A percentile compares a stretch with the other conserved stretches of the same genome.
phyloP scores from a whole-genome alignment of 2,329 filamentous ascomycete genomes.

The Lachnellula hyalina region DNA sequence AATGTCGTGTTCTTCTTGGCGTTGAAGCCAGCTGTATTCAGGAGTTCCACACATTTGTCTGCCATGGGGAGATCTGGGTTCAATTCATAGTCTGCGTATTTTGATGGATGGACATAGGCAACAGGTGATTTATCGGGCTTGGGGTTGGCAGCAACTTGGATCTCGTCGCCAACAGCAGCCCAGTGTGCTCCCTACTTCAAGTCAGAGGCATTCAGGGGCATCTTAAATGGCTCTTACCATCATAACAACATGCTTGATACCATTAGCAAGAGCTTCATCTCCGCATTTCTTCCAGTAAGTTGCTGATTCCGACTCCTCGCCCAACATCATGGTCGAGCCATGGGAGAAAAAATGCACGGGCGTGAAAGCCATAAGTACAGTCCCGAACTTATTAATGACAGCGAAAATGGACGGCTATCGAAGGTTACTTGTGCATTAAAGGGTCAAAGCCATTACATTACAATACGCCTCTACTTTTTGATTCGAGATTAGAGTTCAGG shows the following conservation, averaged over 20 bases:
- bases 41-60: slow-evolving; percentile 43
- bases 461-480: neutral
- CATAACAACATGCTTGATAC: slow-evolving; percentile 58
- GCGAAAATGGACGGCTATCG: neutral
- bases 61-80: slow-evolving; percentile 52
- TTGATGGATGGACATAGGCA: slow-evolving; percentile 60
- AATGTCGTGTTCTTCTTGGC: slow-evolving; percentile 49
- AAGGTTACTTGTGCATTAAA: too few relatives aligned
- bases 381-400: neutral
- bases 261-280: slow-evolving; percentile 53
- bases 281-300: slow-evolving; percentile 62
- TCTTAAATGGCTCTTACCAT: slow-evolving; percentile 42
- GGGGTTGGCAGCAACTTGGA: slow-evolving; percentile 58
- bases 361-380: neutral
- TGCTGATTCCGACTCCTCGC: slow-evolving; percentile 56
- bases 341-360: slow-evolving; percentile 50
- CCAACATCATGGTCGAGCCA: slow-evolving; percentile 68
- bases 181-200: slow-evolving; percentile 57
- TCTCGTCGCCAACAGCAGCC: slow-evolving; percentile 49
- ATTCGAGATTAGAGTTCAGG: neutral
- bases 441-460: neutral
- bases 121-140: slow-evolving; percentile 57
- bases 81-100: slow-evolving; percentile 58
- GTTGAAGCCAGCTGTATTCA: slow-evolving; percentile 48
- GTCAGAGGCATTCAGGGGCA: neutral